Conservation (phyloP, 202 grass and related monocot species). For the Zizania palustris region DNA sequence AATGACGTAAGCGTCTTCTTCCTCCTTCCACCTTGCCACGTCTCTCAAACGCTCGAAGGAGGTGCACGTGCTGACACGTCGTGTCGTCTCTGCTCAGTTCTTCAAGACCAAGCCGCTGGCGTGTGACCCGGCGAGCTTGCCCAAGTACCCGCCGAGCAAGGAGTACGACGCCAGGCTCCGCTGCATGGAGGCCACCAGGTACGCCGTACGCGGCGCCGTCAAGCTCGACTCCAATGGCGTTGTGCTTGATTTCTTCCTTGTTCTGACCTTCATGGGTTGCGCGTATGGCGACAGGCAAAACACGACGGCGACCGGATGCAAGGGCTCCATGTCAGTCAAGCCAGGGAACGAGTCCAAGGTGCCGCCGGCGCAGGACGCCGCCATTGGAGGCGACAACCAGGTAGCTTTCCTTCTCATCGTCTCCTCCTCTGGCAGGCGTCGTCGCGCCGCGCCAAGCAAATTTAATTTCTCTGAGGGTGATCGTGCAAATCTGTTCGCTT, state of each 20-base stretch:
- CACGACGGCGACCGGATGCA: slow-evolving; percentile 47
- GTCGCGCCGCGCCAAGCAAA: background rate
- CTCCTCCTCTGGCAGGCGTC: background rate
- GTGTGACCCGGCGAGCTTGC: slow-evolving; percentile 71
- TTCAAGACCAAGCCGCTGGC: slow-evolving; percentile 59
- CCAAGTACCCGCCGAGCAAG: slow-evolving; percentile 74
- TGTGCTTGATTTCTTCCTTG: background rate
- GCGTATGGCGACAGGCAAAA: slow-evolving; percentile 53
- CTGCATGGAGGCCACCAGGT: slow-evolving; percentile 60
- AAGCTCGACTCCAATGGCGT: background rate
- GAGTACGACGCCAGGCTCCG: slow-evolving; percentile 78
- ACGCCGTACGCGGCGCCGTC: background rate
- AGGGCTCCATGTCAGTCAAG: slow-evolving; percentile 56
- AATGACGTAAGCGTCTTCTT: slow-evolving; percentile 43
- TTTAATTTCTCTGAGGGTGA: background rate
- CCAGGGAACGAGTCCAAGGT: slow-evolving; percentile 57
- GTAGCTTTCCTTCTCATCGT: slow-evolving; percentile 29
- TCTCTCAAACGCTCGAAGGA: too few relatives aligned
- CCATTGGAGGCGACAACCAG: slow-evolving; percentile 44
- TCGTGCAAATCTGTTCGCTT: background rate
- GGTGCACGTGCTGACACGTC: background rate
- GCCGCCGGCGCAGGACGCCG: slow-evolving; percentile 42
- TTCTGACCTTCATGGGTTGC: background rate
- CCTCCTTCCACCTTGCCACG: background rate
- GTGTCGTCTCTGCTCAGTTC: slow-evolving; percentile 45